Base-by-base conservation (phyloP, 176 grass and related monocot species). In the Aegilops umbellulata region DNA sequence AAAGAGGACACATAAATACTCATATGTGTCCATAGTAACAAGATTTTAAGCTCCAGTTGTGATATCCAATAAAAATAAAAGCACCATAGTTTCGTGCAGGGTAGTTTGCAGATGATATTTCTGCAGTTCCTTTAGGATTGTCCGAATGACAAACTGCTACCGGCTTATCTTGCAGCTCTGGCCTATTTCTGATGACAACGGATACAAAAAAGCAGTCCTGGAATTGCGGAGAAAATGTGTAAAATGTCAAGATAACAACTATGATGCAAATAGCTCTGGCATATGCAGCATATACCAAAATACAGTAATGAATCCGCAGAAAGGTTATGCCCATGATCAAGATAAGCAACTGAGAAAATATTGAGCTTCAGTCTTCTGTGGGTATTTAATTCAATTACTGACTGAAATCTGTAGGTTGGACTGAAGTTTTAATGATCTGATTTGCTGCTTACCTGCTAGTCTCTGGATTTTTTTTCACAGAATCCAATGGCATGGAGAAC, bases 31-130 rank as follows among this genome's bases (percentile, higher is more conserved):
- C 15, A 76, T 8, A 14, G 79, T 63, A 64, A 77, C 32, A 7
- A 88, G 30, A 83, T 60, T 63, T 70, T 27, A 64, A 82, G 13
- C 39, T 20, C 35, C 11, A 55, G 58, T 24, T 23, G 36, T 73
- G 69, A 60, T n/a, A 61, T 8, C 3, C 27, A 71, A 77, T n/a
- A 75, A 90, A 86, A 85, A 44, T 84, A 55, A 86, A 76, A 67
- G 81, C 26, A 98, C 96, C 96, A 87, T 94, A 95, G 66, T 82
- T 85, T 80, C 93, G 80, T 65, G 96, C 93, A 34, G 92, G 91
- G 95, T 98, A 98, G 66, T 95, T 98, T 87, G 96, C 93, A 60
- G 96, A 91, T 42, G 96, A 98, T 89, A 98, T 95, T 83, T 98
- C 96, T 44, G 96, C 93, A 25, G 93, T 98, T 87, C 93, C 96